Conservation (phyloP, 225 moss, liverwort and hornwort species). For the Marchantia paleacea region DNA sequence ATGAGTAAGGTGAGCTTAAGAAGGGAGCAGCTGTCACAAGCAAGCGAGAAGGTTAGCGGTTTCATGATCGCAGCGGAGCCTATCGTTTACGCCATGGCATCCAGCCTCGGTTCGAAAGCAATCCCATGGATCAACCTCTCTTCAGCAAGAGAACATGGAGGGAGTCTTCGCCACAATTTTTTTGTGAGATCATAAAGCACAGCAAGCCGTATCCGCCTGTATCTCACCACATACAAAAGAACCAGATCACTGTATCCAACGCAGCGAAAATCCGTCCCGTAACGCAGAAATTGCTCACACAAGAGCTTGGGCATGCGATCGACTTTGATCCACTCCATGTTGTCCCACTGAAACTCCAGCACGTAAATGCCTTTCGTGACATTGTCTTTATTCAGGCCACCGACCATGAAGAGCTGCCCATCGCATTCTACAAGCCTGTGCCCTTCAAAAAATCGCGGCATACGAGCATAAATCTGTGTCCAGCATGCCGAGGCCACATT, state of each 20-base stretch:
- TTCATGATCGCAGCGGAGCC: too few relatives aligned
- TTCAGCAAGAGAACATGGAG: constrained; percentile 40
- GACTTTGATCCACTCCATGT: constrained; percentile 47
- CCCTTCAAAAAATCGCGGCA: constrained; percentile 47
- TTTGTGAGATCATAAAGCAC: constrained; percentile 42
- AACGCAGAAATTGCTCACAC: constrained; percentile 50
- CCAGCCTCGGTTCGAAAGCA: constrained; percentile 46
- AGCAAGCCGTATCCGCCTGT: constrained; percentile 36
- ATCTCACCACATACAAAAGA: constrained; percentile 43
- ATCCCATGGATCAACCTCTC: constrained; percentile 50
- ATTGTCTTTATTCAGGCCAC: constrained; percentile 45
- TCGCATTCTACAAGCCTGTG: constrained; percentile 45
- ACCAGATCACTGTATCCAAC: constrained; percentile 44
- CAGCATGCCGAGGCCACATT: constrained; percentile 38
- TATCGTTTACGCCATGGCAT: constrained; percentile 29
- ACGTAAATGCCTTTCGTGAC: constrained; percentile 44
- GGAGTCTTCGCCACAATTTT: constrained; percentile 45
- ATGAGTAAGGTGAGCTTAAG: too few relatives aligned
- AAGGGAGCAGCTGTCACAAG: too few relatives aligned
- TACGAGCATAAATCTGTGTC: constrained; percentile 45
- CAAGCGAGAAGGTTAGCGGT: too few relatives aligned
- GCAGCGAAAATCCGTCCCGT: constrained; percentile 46
- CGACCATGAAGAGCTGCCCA: constrained; percentile 44
- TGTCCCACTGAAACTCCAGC: constrained; percentile 45
- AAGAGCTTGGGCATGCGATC: constrained; percentile 49